Base-by-base conservation (phyloP, 108 stramenopile species). In the Thalassiosira profunda region DNA sequence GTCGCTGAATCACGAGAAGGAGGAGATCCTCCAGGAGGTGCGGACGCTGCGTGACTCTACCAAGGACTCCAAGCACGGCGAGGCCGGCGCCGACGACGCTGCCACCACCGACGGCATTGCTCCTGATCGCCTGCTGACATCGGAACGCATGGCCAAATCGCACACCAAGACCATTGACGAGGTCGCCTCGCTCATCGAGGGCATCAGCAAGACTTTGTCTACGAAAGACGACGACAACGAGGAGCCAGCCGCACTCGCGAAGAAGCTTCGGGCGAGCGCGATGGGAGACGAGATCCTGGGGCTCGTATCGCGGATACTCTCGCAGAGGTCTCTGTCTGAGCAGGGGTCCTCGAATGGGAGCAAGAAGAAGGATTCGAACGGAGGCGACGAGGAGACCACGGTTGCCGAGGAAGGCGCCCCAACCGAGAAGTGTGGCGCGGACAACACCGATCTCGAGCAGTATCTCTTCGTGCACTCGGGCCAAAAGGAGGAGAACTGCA, bases 21-120 rank as follows among this genome's bases (percentile, higher is more conserved):
- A 74, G 37, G 58, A 59, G 6, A 74, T 74, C 18, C 42, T 75
- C 14, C 29, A 75, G 46, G 58, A 60, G 38, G 21, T 76, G 4
- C 21, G 29, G 15, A 31, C 36, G 0, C 36, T 72, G 26, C 52
- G 44, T 8, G 46, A 25, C 20, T 12, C 60, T 11, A 62, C 7
- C 29, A 62, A 30, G 33, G 12, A 26, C 11, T 20, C 4, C 60
- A 46, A 62, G 47, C 14, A 48, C 25, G 24, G n/a, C 9, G 9
- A 26, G 7, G 8, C 29, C 24, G 29, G 20, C 5, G 26, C 15
- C 2, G 33, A 30, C 26, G 11, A 29, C 7, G 7, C 24, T 62
- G 28, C 26, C 23, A 37, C 4, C 33, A 24, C 20, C 24, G 40
- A n/a, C 43, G 44, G 29, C 42, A 8, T 35, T 24, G 56, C 55